phyloP scores from a whole-genome alignment of 1,139 yeast species.

The Lodderomyces metapsilosis region DNA sequence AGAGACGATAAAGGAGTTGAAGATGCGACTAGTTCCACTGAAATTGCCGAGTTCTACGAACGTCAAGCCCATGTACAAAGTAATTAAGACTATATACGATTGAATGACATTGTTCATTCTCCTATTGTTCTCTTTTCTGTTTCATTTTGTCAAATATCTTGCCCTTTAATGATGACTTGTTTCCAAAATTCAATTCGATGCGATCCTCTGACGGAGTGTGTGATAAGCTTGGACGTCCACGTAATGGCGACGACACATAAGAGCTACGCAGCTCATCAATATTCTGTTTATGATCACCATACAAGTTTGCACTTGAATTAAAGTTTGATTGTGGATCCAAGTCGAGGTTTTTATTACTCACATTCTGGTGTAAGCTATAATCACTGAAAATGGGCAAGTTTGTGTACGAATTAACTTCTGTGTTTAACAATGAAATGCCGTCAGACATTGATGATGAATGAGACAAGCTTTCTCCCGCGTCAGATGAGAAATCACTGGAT shows the following conservation, averaged over 20 bases:
- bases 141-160: conserved; percentile 37
- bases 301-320: conserved; percentile 22
- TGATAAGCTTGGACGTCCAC: conserved; percentile 16
- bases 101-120: not conserved
- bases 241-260: conserved; percentile 9
- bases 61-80: conserved; percentile 54
- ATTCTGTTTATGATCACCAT: conserved; percentile 26
- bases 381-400: conserved; percentile 57
- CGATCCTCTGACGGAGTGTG: conserved; percentile 28
- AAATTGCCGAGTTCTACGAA: conserved; percentile 86
- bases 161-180: conserved; percentile 22
- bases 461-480: conserved; percentile 3
- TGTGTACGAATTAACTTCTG: conserved; percentile 50
- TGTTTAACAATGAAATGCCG: conserved; percentile 52
- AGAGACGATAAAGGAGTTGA: conserved; percentile 88
- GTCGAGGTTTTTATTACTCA: conserved; percentile 23
- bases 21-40: conserved; percentile 87
- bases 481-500: not conserved
- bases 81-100: conserved; percentile 1
- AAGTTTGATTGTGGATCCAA: conserved; percentile 25
- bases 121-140: conserved; percentile 31
- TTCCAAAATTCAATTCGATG: conserved; percentile 36
- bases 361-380: conserved; percentile 39
- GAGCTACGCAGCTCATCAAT: conserved; percentile 6
- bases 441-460: conserved; percentile 45